Conservation (phyloP, 2,329 filamentous ascomycete species). For the Fusarium sp. region DNA sequence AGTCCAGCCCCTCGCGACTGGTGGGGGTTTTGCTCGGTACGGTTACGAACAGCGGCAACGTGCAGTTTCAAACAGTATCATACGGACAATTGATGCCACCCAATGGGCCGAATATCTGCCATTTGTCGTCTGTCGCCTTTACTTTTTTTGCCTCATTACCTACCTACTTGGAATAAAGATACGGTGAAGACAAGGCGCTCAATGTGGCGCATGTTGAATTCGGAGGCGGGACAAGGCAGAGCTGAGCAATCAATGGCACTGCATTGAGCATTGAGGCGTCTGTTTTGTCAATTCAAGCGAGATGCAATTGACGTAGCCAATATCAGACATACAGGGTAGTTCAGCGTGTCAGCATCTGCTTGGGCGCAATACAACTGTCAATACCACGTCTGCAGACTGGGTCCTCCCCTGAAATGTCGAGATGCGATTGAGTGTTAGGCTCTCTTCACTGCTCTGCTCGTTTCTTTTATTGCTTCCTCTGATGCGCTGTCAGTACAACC, state of each 20-base stretch:
- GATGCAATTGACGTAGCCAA: constrained; percentile 31
- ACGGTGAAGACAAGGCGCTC: constrained; percentile 27
- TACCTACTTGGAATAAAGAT: constrained; percentile 5
- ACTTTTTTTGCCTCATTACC: background rate
- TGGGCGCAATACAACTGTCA: constrained; percentile 24
- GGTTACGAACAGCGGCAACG: constrained; percentile 39
- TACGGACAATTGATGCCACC: constrained; percentile 3
- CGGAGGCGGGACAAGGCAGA: constrained; percentile 1
- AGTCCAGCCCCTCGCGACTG: constrained; percentile 31
- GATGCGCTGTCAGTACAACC: constrained; percentile 51
- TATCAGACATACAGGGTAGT: constrained; percentile 16
- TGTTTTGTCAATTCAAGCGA: constrained; percentile 32
- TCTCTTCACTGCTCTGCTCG: background rate
- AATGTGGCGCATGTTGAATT: constrained; percentile 15
- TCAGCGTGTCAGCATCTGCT: constrained; percentile 40
- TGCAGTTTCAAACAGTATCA: constrained; percentile 19
- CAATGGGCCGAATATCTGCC: constrained; percentile 3
- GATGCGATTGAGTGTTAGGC: constrained; percentile 12
- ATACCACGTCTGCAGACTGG: constrained; percentile 7
- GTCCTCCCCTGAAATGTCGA: constrained; percentile 1
- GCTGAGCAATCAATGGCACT: constrained; percentile 13
- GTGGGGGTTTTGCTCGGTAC: constrained; percentile 27
- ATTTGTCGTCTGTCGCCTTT: background rate
- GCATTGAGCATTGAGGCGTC: constrained; percentile 15
- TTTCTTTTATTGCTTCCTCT: constrained; percentile 16